Percentiles rank a stretch among this genome's conserved stretches.
These are phyloP conservation scores for Diaporthe caulivora DNA, from an alignment of 2,329 filamentous ascomycete species.

Conservation along the genomic window DNA sequence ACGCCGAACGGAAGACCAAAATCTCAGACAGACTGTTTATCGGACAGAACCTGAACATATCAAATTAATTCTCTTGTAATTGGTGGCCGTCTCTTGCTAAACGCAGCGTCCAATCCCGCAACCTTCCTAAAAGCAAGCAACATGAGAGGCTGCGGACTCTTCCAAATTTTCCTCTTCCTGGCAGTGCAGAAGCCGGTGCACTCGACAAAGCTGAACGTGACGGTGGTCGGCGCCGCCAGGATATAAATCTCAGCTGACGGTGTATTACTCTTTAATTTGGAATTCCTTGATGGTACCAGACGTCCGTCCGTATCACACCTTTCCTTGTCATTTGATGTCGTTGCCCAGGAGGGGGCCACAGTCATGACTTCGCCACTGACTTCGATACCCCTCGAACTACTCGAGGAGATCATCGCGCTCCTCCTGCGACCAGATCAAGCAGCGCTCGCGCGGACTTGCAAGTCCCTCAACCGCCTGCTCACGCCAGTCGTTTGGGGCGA, in stretches of 20 bases:
- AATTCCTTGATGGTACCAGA: not conserved
- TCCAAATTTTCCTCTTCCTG: not conserved
- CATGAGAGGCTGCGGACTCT: not conserved
- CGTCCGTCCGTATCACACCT: not conserved
- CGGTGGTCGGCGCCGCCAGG: not conserved
- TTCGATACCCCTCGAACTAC: not conserved
- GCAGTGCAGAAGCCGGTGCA: not conserved
- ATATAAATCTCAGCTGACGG: too few species aligned
- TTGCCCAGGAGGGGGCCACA: not conserved
- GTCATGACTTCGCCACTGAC: not conserved
- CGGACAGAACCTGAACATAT: not conserved
- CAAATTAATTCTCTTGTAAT: too few species aligned
- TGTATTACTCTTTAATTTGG: too few species aligned
- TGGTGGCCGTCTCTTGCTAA: not conserved
- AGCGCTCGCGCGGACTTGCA: not conserved
- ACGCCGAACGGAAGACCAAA: not conserved
- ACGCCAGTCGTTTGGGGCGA: not conserved
- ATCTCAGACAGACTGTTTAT: not conserved
- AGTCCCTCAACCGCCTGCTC: not conserved
- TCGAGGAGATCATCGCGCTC: not conserved
- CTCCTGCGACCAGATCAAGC: conserved; percentile 11
- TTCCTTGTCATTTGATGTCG: not conserved
- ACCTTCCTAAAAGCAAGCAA: not conserved
- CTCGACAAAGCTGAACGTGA: not conserved
- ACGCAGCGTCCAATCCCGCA: not conserved